These are phyloP conservation scores for Berberis vulgaris DNA, from an alignment of 164 flowering plant species.

Conservation along the genomic window DNA sequence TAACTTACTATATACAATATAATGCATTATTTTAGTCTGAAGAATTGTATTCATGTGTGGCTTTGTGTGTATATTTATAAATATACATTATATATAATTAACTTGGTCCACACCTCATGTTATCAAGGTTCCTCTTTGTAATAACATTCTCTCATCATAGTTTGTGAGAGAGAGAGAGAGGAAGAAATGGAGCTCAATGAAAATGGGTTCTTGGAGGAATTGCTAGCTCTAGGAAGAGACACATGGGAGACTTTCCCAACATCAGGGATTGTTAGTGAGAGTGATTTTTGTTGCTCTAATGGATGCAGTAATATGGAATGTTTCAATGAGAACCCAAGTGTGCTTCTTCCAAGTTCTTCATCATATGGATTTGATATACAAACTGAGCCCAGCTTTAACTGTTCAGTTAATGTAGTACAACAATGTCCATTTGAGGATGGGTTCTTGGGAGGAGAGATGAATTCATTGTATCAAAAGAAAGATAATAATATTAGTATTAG, in stretches of 20 bases:
- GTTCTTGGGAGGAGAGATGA: constrained; percentile 26
- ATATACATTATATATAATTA: constrained; percentile 18
- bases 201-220: constrained; percentile 47
- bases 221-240: constrained; percentile 43
- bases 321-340: constrained; percentile 31
- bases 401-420: constrained; percentile 16
- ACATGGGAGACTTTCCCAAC: constrained; percentile 21
- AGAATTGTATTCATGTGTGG: too few relatives aligned
- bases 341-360: constrained; percentile 31
- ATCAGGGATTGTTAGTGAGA: constrained; percentile 11
- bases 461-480: constrained; percentile 16
- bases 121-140: constrained; percentile 18
- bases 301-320: constrained; percentile 30
- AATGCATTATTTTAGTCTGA: too few relatives aligned
- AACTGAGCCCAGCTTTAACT: constrained; percentile 18
- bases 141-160: constrained; percentile 7
- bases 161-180: constrained; percentile 5
- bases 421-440: constrained; percentile 28
- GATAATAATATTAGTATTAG: constrained; percentile 3
- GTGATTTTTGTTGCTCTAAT: constrained; percentile 29
- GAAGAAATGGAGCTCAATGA: constrained; percentile 48
- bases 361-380: constrained; percentile 21
- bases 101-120: constrained; percentile 29
- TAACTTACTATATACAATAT: too few relatives aligned
- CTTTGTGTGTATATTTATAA: not conserved